A percentile compares a stretch with the other conserved stretches of the same genome.
Conservation (phyloP, 495 filamentous ascomycete genomes). For the Penicillium macrosclerotiorum region DNA sequence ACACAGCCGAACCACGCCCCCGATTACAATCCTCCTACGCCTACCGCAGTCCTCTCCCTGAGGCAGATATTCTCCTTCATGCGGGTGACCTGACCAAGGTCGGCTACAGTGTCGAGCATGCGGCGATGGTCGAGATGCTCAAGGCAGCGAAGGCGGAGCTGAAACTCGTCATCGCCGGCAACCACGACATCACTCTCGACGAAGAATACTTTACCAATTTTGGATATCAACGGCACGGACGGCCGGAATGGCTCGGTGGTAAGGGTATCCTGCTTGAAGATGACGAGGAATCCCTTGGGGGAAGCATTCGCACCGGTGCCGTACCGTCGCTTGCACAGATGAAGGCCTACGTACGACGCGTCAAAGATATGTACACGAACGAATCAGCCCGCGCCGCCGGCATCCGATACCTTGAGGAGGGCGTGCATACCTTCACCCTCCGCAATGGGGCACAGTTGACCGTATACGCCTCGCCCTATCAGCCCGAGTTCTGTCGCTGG, state of each 20-base stretch:
- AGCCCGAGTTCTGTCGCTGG: slow-evolving; percentile 57
- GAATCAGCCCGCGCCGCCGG: slow-evolving; percentile 47
- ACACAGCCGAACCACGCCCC: slow-evolving; percentile 40
- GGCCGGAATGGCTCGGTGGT: slow-evolving; percentile 17
- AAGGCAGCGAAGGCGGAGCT: slow-evolving; percentile 57
- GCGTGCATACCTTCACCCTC: slow-evolving; percentile 52
- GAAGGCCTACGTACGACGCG: slow-evolving; percentile 18
- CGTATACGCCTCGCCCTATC: slow-evolving; percentile 70
- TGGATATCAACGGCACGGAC: slow-evolving; percentile 34
- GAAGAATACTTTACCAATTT: slow-evolving; percentile 41
- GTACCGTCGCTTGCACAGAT: slow-evolving; percentile 4
- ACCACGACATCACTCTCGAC: slow-evolving; percentile 77
- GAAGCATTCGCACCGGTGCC: slow-evolving; percentile 1
- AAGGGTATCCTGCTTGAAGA: slow-evolving; percentile 7
- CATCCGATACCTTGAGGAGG: slow-evolving; percentile 68
- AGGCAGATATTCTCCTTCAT: slow-evolving; percentile 66
- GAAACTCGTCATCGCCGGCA: slow-evolving; percentile 79
- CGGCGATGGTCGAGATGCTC: slow-evolving; percentile 52
- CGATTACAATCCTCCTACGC: slow-evolving; percentile 20
- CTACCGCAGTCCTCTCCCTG: slow-evolving; percentile 50
- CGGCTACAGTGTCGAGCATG: slow-evolving; percentile 56
- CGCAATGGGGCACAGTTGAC: slow-evolving; percentile 57
- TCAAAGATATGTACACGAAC: slow-evolving; percentile 48
- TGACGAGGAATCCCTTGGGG: slow-evolving; percentile 8
- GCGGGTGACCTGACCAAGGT: slow-evolving; percentile 70